Percentiles rank a stretch among this genome's conserved stretches.
These are phyloP conservation scores for Yamadazyma jaroonii DNA, from an alignment of 1,139 yeast species.

Conservation along the genomic window DNA sequence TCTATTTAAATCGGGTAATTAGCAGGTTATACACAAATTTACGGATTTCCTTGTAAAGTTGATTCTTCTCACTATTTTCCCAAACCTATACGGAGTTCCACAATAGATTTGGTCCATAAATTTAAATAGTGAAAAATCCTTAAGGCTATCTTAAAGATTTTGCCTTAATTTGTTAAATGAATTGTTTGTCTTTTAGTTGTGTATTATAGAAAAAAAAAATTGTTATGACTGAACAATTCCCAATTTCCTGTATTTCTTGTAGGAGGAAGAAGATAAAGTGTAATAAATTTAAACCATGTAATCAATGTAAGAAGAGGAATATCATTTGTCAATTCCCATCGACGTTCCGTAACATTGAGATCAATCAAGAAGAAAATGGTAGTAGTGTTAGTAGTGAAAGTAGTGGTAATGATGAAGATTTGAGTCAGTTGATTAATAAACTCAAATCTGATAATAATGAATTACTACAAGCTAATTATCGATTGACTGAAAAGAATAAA, in stretches of 20 bases:
- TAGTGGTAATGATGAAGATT: conserved; percentile 1
- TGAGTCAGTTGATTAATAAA: conserved; percentile 8
- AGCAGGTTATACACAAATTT: too few relatives aligned
- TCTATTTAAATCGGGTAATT: too few relatives aligned
- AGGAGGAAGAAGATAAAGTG: conserved; percentile 42
- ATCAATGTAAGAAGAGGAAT: conserved; percentile 33
- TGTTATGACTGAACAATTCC: conserved; percentile 29
- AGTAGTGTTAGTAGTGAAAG: too few relatives aligned
- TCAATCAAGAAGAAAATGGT: conserved; percentile 20
- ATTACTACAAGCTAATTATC: conserved; percentile 19
- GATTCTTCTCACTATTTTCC: too few relatives aligned
- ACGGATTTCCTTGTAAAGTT: too few relatives aligned
- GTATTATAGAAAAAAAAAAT: neutral
- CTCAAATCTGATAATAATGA: conserved; percentile 20
- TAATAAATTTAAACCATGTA: conserved; percentile 39
- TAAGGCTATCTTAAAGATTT: too few relatives aligned
- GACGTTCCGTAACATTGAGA: conserved; percentile 36
- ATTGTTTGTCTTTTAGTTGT: too few relatives aligned
- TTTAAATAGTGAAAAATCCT: too few relatives aligned
- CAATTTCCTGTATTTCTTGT: conserved; percentile 44
- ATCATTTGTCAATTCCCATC: conserved; percentile 38
- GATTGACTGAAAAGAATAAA: conserved; percentile 16
- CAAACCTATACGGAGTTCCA: too few relatives aligned
- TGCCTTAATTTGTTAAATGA: too few relatives aligned
- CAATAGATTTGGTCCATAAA: too few relatives aligned